These are phyloP conservation scores for Mortierella hygrophila DNA, from an alignment of 192 early-diverging fungal species.

Conservation along the genomic window DNA sequence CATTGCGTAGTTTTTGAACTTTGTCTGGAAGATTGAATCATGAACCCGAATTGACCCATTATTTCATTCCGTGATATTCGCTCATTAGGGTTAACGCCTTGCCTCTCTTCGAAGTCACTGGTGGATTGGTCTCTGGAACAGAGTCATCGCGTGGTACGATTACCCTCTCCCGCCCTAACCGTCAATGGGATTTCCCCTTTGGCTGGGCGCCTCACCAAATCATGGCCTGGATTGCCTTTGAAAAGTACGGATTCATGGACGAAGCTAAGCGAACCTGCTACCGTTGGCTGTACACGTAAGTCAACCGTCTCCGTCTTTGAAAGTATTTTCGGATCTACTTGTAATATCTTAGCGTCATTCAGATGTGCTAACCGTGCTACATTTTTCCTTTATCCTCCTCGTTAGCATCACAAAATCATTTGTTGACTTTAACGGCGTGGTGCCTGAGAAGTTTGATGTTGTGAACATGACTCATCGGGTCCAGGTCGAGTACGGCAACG, in stretches of 20 bases:
- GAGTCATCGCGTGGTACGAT: conserved; percentile 88
- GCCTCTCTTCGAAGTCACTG: conserved; percentile 88
- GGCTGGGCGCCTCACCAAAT: conserved; percentile 99
- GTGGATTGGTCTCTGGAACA: conserved; percentile 93
- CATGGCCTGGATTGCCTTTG: conserved; percentile 90
- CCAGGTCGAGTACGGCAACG: conserved; percentile 96
- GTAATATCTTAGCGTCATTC: not conserved
- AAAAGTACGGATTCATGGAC: conserved; percentile 80
- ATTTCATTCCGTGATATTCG: not conserved
- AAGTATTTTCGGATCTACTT: not conserved
- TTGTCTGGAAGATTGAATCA: not conserved
- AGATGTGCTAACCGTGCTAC: not conserved
- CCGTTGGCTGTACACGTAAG: conserved; percentile 91
- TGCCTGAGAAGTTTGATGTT: conserved; percentile 98
- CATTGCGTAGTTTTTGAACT: conserved; percentile 7
- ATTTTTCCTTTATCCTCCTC: not conserved
- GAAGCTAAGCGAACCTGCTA: conserved; percentile 86
- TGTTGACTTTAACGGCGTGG: conserved; percentile 95
- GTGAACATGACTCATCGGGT: conserved; percentile 89
- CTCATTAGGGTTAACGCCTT: conserved; percentile 56
- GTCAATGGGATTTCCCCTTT: conserved; percentile 94
- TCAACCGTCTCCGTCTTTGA: not conserved
- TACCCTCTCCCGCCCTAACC: conserved; percentile 84
- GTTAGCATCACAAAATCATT: conserved; percentile 86
- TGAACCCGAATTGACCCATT: conserved; percentile 9